Base-by-base conservation (phyloP, 345 rosid genomes). In the Populus pruinosa region DNA sequence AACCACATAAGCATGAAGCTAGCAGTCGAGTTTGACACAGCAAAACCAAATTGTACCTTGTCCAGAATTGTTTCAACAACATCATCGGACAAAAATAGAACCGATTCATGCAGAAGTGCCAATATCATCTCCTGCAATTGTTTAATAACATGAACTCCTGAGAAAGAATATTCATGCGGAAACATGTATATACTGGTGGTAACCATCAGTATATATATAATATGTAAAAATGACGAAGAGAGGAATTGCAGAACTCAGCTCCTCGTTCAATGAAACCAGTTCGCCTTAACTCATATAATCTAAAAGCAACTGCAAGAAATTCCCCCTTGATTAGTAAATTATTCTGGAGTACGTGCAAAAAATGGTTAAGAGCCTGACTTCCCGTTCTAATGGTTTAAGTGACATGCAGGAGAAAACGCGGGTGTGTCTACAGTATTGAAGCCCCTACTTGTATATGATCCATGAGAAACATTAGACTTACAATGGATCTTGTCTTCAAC, bases 231-330 rank as follows among this genome's bases (percentile, higher is more conserved):
- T n/a, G 63, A 0, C 9, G 21, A 2, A 3, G 63, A 56, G 23
- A n/a, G 2, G 63, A n/a, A 56, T 9, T 56, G 63, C 21, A 61
- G 79, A 16, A 74, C 89, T 78, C 65, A 91, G 98, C 93, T 96
- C 99, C 71, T 93, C 99, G 81, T 80, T 93, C 98, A 18, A 93
- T 96, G 82, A 80, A 93, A 36, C 98, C 99, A 20, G 99, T 96
- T 75, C 87, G 92, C 75, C 94, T 87, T 69, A 93, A 76, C 85
- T 95, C 97, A 38, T 95, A 95, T 69, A 93, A 81, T 72, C 86
- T 90, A 82, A 95, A 95, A 78, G 98, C 91, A 88, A 92, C 99
- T 96, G 91, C 80, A 82, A 78, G 80, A 68, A 75, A 20, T 76
- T 33, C 33, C 20, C 35, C 43, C 41, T 10, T 1, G 38, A 69